Base-by-base conservation (phyloP, 2,329 filamentous ascomycete species). In the Colletotrichum sp. region DNA sequence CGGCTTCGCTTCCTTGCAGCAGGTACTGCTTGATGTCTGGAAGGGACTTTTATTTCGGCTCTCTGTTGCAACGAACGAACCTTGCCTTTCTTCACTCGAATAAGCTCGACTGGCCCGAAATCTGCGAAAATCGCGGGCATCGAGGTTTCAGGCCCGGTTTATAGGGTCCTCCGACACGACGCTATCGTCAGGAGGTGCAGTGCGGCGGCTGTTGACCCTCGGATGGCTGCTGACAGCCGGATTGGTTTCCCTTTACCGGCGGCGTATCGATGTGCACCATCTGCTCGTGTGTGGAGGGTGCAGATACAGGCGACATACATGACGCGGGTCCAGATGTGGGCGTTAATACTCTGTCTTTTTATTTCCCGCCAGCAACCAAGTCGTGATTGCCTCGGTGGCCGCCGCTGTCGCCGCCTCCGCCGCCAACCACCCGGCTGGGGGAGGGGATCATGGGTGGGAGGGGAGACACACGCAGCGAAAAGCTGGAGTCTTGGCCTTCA, bases 131-230 rank as follows among this genome's bases (percentile, higher is more conserved):
- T 59, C 34, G 21, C 18, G 72, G 60, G 30, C 52, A 66, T 52
- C n/a, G 26, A 60, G 52, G 36, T 59, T 71, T 52, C 34, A 59
- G 49, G 34, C 21, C 67, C 36, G 21, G 18, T 5, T n/a, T 32
- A 49, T 59, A 55, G 30, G 36, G 34, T 57, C 30, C 30, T 18
- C 28, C 34, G 34, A 68, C n/a, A 62, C 62, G 69, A 75, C 65
- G 69, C 69, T 63, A 75, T 75, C 72, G 69, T 72, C 68, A 75
- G 68, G 34, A 55, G 52, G 24, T 62, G 63, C 52, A 72, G 63
- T 44, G 39, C 39, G 39, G 39, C 26, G 63, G 62, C 60, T 62
- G 49, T 64, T 62, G 18, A 32, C 65, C 16, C 55, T 55, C 55
- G 52, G 44, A 39, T 36, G 16, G 21, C 21, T 16, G 28, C 21